These are phyloP conservation scores for Penicillium simplicissimum DNA, from an alignment of 495 filamentous ascomycete species.

Conservation along the genomic window DNA sequence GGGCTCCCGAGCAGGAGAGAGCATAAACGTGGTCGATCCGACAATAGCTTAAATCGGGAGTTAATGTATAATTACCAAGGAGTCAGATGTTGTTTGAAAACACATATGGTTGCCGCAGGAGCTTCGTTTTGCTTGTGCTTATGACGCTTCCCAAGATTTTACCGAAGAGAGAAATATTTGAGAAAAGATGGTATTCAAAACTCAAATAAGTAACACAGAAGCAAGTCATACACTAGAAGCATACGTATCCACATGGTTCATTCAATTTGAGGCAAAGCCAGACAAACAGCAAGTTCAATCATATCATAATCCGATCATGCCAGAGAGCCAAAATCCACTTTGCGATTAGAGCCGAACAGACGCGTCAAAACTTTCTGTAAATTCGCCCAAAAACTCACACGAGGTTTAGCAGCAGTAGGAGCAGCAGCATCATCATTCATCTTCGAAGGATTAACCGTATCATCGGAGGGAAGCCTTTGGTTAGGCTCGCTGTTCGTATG, in stretches of 20 bases:
- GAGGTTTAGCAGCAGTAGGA: conserved; percentile 1
- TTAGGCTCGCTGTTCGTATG: not conserved
- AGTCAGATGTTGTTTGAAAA: not conserved
- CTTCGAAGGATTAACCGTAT: conserved; percentile 5
- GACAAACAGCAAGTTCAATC: not conserved
- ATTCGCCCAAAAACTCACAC: not conserved
- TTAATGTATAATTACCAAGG: not conserved
- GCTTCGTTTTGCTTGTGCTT: not conserved
- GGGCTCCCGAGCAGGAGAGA: too few relatives aligned
- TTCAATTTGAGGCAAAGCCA: not conserved
- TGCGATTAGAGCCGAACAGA: conserved; percentile 1
- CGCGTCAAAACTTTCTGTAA: too few relatives aligned
- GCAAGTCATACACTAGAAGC: not conserved
- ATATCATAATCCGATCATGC: conserved; percentile 4
- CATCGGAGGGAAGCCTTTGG: conserved; percentile 1
- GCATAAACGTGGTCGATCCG: too few relatives aligned
- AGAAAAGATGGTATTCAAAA: not conserved
- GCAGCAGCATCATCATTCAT: not conserved
- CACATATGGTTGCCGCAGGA: not conserved
- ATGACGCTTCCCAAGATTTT: not conserved
- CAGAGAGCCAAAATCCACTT: conserved; percentile 4
- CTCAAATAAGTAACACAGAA: not conserved
- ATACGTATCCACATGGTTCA: not conserved
- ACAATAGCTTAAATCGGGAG: too few relatives aligned
- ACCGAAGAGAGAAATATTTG: too few relatives aligned